A percentile compares a stretch with the other conserved stretches of the same genome.
Evolutionary conservation across 768 basidiomycete genomes (phyloP).

Genomic region (Amanita jacksonii): DNA sequence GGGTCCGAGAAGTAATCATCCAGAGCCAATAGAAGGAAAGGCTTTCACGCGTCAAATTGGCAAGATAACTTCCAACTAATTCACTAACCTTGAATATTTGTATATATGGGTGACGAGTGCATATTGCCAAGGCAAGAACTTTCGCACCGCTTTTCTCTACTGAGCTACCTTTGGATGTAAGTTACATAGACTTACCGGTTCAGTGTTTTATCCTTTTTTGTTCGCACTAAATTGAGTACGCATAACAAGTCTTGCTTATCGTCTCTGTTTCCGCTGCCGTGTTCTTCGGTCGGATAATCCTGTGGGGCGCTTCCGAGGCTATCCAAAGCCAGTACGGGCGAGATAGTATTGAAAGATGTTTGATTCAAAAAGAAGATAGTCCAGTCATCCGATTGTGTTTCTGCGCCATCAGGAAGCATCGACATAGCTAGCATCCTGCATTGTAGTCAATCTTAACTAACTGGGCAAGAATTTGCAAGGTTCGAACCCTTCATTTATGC

Average conservation of each 20-base stretch:
- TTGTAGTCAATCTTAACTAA: slow-evolving; percentile 11
- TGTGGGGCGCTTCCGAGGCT: slow-evolving; percentile 33
- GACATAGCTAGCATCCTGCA: slow-evolving; percentile 84
- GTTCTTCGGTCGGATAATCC: slow-evolving; percentile 27
- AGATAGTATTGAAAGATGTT: slow-evolving; percentile 79
- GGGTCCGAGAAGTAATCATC: slow-evolving; percentile 91
- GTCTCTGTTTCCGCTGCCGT: slow-evolving; percentile 12
- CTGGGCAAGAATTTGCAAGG: slow-evolving; percentile 2
- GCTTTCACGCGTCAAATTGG: slow-evolving; percentile 36
- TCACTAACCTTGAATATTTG: slow-evolving; percentile 83
- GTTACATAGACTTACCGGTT: slow-evolving; percentile 49
- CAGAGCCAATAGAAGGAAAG: slow-evolving; percentile 85
- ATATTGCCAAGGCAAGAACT: slow-evolving; percentile 92
- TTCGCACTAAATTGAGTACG: slow-evolving; percentile 85
- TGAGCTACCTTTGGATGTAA: slow-evolving; percentile 2
- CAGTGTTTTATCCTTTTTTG: slow-evolving; percentile 80
- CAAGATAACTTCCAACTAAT: not conserved
- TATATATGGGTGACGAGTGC: slow-evolving; percentile 87
- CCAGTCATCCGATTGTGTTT: slow-evolving; percentile 93
- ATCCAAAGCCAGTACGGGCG: slow-evolving; percentile 70
- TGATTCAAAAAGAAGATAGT: slow-evolving; percentile 98
- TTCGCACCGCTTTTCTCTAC: slow-evolving; percentile 63
- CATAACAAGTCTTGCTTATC: slow-evolving; percentile 58
- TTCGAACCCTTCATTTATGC: slow-evolving; percentile 86
- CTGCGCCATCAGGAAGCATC: slow-evolving; percentile 98